phyloP scores from a whole-genome alignment of 2,329 filamentous ascomycete genomes.

The Fusarium newnesense region DNA sequence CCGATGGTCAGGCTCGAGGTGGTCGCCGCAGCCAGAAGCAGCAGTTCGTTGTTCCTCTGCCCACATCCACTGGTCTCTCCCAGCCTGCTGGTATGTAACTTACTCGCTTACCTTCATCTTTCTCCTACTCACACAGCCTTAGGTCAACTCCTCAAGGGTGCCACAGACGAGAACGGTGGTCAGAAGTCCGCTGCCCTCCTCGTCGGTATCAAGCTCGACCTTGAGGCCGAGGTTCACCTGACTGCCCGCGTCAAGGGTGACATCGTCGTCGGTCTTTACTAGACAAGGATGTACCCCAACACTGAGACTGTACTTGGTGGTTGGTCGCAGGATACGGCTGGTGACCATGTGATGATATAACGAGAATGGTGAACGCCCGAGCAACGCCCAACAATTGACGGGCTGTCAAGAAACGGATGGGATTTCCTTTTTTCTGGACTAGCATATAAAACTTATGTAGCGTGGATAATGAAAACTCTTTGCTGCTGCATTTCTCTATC shows the following conservation, averaged over 20 bases:
- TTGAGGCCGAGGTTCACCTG: slow-evolving; percentile 71
- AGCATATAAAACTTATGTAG: slow-evolving; percentile 34
- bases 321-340: slow-evolving; percentile 28
- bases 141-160: slow-evolving; percentile 67
- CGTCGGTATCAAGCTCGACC: slow-evolving; percentile 71
- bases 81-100: slow-evolving; percentile 45
- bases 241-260: slow-evolving; percentile 70
- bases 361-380: slow-evolving; percentile 29
- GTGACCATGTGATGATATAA: slow-evolving; percentile 36
- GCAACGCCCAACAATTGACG: slow-evolving; percentile 31
- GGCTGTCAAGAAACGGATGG: slow-evolving; percentile 28
- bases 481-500: slow-evolving; percentile 19
- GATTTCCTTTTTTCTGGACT: slow-evolving; percentile 26
- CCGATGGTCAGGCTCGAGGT: slow-evolving; percentile 46
- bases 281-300: slow-evolving; percentile 6
- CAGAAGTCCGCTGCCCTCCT: slow-evolving; percentile 67
- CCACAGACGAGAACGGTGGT: slow-evolving; percentile 66
- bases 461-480: slow-evolving; percentile 26
- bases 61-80: slow-evolving; percentile 50
- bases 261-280: slow-evolving; percentile 59
- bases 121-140: slow-evolving; percentile 5
- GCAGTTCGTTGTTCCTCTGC: slow-evolving; percentile 45
- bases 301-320: slow-evolving; percentile 9
- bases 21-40: slow-evolving; percentile 42
- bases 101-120: too few relatives aligned